Conservation (phyloP, 2,329 filamentous ascomycete species). For the Hansfordia pulvinata region DNA sequence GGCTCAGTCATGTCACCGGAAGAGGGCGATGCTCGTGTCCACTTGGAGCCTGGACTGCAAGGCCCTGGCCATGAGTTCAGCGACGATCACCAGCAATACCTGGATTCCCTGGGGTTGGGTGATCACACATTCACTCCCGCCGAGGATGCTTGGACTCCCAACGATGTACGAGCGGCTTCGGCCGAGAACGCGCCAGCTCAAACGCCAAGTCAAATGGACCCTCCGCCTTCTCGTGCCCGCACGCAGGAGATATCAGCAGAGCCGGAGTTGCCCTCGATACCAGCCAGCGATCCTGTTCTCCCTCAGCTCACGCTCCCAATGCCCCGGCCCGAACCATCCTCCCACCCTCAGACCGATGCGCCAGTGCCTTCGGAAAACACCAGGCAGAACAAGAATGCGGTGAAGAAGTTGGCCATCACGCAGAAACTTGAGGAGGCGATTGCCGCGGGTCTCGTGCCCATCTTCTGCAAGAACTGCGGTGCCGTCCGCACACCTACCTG, state of each 20-base stretch:
- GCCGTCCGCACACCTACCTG: slow-evolving; percentile 93
- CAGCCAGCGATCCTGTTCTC: slow-evolving; percentile 32
- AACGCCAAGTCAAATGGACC: slow-evolving; percentile 6
- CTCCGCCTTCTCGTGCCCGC: slow-evolving; percentile 8
- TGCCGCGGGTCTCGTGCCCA: slow-evolving; percentile 69
- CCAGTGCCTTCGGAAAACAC: slow-evolving; percentile 14
- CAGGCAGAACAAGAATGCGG: slow-evolving; percentile 47
- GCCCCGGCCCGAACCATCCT: slow-evolving; percentile 21
- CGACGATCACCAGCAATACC: slow-evolving; percentile 7
- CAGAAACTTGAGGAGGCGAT: slow-evolving; percentile 51
- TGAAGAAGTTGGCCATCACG: slow-evolving; percentile 48
- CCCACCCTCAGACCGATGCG: slow-evolving; percentile 29
- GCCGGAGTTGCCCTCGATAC: slow-evolving; percentile 19
- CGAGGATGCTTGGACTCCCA: slow-evolving; percentile 4
- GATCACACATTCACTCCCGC: slow-evolving; percentile 7
- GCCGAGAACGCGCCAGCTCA: slow-evolving; percentile 2
- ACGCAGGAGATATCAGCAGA: slow-evolving; percentile 10
- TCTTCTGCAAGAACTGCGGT: slow-evolving; percentile 85
- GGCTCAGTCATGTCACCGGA: slow-evolving; percentile 3
- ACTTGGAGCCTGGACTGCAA: slow-evolving; percentile 9
- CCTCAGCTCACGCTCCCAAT: slow-evolving; percentile 15
- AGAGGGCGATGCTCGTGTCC: slow-evolving; percentile 3
- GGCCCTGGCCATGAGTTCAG: too few relatives aligned
- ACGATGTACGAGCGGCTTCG: slow-evolving; percentile 3
- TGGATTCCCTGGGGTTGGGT: slow-evolving; percentile 7